A percentile compares a stretch with the other conserved stretches of the same genome.
Evolutionary conservation across 108 stramenopile genomes (phyloP).

Genomic region (Nitzschia inconspicua): DNA sequence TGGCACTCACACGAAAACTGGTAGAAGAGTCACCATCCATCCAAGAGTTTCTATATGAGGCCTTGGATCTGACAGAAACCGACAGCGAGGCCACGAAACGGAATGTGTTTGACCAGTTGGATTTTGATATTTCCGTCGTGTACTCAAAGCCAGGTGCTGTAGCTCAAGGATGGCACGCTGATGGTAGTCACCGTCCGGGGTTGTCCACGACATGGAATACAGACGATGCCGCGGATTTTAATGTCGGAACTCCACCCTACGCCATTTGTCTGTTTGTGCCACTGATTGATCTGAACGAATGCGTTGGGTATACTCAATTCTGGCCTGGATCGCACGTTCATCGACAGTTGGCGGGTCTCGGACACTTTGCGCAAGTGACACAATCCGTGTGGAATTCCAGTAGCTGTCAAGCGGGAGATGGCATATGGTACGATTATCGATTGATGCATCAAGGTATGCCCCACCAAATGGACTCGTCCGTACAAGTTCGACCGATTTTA

Average conservation of each 20-base stretch:
- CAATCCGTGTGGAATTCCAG: constrained; percentile 37
- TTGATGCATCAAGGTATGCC: constrained; percentile 58
- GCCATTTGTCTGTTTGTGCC: constrained; percentile 63
- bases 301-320: constrained; percentile 63
- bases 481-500: constrained; percentile 32
- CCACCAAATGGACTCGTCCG: constrained; percentile 6
- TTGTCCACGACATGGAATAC: constrained; percentile 31
- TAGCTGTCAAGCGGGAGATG: constrained; percentile 35
- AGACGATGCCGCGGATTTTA: constrained; percentile 5
- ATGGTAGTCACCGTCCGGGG: constrained; percentile 48
- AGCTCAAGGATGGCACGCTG: constrained; percentile 64
- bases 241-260: no score
- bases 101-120: constrained; percentile 33
- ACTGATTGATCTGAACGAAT: constrained; percentile 50
- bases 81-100: constrained; percentile 34
- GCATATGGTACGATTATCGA: constrained; percentile 62
- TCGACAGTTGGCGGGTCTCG: constrained; percentile 45
- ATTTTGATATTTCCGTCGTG: constrained; percentile 57
- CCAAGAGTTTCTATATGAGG: no score
- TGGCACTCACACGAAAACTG: constrained; percentile 30
- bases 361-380: constrained; percentile 41
- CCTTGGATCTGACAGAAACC: no score
- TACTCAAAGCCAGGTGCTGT: constrained; percentile 54
- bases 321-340: constrained; percentile 54
- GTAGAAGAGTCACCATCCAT: no score